phyloP scores from a whole-genome alignment of 169 alveolate genomes.

The Plasmodium gaboni region DNA sequence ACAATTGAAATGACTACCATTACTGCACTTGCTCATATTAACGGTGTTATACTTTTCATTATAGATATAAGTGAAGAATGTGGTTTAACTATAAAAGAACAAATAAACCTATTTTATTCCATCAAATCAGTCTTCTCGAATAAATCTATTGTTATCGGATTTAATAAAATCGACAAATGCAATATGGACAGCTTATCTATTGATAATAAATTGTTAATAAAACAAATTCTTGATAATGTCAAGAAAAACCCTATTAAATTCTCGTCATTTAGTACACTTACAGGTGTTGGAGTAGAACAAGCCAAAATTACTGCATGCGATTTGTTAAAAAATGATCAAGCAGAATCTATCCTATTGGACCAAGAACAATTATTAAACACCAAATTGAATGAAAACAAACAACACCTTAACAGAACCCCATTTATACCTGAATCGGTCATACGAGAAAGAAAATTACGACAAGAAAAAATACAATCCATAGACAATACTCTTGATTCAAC shows the following conservation, averaged over 20 bases:
- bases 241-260: slow-evolving; percentile 28
- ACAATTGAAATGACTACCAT: slow-evolving; percentile 99
- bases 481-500: slow-evolving; percentile 4
- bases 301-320: slow-evolving; percentile 92
- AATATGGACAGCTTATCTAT: slow-evolving; percentile 87
- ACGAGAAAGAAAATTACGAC: slow-evolving; percentile 76
- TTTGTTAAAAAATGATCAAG: slow-evolving; percentile 80
- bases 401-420: slow-evolving; percentile 85
- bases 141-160: slow-evolving; percentile 95
- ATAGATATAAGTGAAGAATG: slow-evolving; percentile 98
- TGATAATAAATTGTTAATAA: slow-evolving; percentile 87
- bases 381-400: slow-evolving; percentile 24
- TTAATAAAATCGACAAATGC: slow-evolving; percentile 95
- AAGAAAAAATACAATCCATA: slow-evolving; percentile 67
- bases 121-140: slow-evolving; percentile 95
- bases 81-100: slow-evolving; percentile 95
- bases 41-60: slow-evolving; percentile 89
- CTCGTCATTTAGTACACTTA: slow-evolving; percentile 84
- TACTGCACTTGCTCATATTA: slow-evolving; percentile 99
- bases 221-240: slow-evolving; percentile 69
- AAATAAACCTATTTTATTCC: slow-evolving; percentile 94
- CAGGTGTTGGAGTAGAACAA: slow-evolving; percentile 91
- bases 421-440: slow-evolving; percentile 91
- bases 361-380: slow-evolving; percentile 29
- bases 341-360: slow-evolving; percentile 25